These are phyloP conservation scores for Durusdinium trenchii DNA, from an alignment of 73 alveolate genomes.

Conservation along the genomic window DNA sequence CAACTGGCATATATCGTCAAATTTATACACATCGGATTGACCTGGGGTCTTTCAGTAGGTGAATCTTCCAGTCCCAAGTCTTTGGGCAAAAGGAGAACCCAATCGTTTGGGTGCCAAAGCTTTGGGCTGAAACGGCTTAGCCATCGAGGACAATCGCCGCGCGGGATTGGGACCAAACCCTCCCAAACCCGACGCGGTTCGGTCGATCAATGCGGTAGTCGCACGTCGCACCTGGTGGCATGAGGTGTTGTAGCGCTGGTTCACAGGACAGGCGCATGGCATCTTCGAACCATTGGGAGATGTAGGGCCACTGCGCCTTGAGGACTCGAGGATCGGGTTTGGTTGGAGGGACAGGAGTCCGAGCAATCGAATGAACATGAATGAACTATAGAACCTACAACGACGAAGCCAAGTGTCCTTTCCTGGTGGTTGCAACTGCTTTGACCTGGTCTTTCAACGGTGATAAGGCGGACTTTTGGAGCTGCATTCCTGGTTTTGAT, in stretches of 20 bases:
- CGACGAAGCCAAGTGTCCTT: too few species aligned
- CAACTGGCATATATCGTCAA: too few species aligned
- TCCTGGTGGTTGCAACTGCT: too few species aligned
- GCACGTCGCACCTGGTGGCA: slow-evolving; percentile 34
- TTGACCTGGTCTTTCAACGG: too few species aligned
- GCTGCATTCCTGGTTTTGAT: too few species aligned
- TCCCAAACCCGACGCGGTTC: slow-evolving; percentile 58
- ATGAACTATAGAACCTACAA: too few species aligned
- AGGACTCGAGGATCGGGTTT: neutral
- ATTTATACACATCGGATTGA: neutral
- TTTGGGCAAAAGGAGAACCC: neutral
- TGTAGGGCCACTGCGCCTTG: slow-evolving; percentile 81
- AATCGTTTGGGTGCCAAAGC: too few species aligned
- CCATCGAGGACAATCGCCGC: neutral
- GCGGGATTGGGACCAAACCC: neutral
- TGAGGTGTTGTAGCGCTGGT: slow-evolving; percentile 57
- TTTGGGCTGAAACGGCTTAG: neutral
- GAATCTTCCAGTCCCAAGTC: neutral
- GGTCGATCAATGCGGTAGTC: too few species aligned
- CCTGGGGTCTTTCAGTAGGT: too few species aligned
- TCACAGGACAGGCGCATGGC: slow-evolving; percentile 59
- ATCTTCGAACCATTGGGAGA: slow-evolving; percentile 80
- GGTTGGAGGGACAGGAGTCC: too few species aligned
- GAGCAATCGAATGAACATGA: too few species aligned
- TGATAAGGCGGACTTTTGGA: too few species aligned